Conservation (phyloP, 371 early-diverging fungal genomes). For the Rhizomucor pusillus region DNA sequence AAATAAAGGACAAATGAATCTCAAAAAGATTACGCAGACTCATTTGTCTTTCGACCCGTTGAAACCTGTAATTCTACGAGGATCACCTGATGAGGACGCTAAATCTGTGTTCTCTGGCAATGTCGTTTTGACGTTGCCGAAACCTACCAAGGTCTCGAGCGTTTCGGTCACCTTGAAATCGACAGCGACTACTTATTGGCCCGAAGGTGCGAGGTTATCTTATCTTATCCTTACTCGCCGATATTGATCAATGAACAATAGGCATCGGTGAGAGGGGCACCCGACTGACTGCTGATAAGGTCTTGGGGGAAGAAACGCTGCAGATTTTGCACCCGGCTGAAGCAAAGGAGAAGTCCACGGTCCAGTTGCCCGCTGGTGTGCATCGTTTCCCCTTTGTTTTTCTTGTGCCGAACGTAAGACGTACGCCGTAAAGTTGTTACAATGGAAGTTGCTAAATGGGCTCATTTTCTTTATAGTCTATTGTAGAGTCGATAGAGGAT, state of each 20-base stretch:
- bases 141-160: constrained; percentile 31
- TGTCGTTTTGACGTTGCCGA: constrained; percentile 32
- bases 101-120: constrained; percentile 37
- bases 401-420: constrained; percentile 39
- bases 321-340: constrained; percentile 13
- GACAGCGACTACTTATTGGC: constrained; percentile 46
- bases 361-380: constrained; percentile 25
- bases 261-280: constrained; percentile 45
- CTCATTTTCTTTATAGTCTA: constrained; percentile 23
- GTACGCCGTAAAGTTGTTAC: too few relatives aligned
- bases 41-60: constrained; percentile 44
- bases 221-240: constrained; percentile 2
- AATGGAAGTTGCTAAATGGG: too few relatives aligned
- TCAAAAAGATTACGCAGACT: constrained; percentile 25
- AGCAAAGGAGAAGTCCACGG: constrained; percentile 10
- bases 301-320: constrained; percentile 27
- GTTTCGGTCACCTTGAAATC: constrained; percentile 36
- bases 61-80: constrained; percentile 42
- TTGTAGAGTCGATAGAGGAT: constrained; percentile 39
- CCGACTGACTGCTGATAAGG: constrained; percentile 31
- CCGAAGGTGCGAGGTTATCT: constrained; percentile 31
- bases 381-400: constrained; percentile 45
- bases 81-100: constrained; percentile 34
- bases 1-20: too few relatives aligned
- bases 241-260: constrained; percentile 7